Conservation (phyloP, 176 grass and related monocot genomes). For the Thalia dealbata region DNA sequence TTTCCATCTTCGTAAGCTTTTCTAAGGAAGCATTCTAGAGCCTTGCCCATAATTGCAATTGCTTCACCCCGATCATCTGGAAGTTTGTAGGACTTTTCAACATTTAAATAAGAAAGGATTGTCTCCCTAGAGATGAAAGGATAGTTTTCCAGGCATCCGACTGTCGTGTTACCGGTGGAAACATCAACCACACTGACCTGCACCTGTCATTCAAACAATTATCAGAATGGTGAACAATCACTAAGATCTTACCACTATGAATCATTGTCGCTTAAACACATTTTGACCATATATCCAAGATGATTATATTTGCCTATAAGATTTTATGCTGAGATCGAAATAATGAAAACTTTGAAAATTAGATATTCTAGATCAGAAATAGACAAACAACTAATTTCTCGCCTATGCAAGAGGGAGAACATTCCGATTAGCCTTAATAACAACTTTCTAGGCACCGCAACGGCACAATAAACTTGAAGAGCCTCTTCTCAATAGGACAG, state of each 20-base stretch:
- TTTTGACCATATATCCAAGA: neutral
- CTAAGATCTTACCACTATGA: neutral
- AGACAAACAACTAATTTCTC: neutral
- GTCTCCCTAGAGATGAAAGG: constrained; percentile 43
- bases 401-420: neutral
- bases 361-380: too few relatives aligned
- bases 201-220: constrained; percentile 35
- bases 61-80: constrained; percentile 79
- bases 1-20: constrained; percentile 38
- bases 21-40: constrained; percentile 56
- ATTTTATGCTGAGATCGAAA: neutral
- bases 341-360: neutral
- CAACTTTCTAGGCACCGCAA: neutral
- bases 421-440: neutral
- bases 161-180: constrained; percentile 41
- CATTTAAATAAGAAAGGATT: constrained; percentile 46
- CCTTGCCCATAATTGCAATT: constrained; percentile 46
- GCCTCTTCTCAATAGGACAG: neutral
- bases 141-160: constrained; percentile 28
- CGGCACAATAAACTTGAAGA: neutral
- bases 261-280: neutral
- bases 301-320: neutral
- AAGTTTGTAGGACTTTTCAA: constrained; percentile 25
- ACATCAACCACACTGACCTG: constrained; percentile 80
- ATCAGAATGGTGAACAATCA: neutral